Percentiles rank a stretch among this genome's conserved stretches.
These are phyloP conservation scores for Cetraspora pellucida DNA, from an alignment of 192 early-diverging fungal genomes.

Conservation along the genomic window DNA sequence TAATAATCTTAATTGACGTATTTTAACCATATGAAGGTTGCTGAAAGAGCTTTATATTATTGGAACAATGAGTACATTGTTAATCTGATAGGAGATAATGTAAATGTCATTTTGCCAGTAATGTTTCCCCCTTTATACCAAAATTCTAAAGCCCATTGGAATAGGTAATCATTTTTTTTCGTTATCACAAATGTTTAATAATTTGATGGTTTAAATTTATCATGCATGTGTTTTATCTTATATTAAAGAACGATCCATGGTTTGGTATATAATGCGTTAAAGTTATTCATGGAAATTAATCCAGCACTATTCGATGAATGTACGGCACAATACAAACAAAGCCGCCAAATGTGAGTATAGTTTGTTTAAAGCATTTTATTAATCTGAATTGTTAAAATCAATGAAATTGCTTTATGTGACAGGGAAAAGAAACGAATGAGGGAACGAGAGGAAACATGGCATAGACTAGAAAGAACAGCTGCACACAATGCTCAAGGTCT, in stretches of 20 bases:
- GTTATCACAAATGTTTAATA: constrained; percentile 18
- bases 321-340: constrained; percentile 88
- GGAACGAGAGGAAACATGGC: constrained; percentile 82
- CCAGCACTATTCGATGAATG: constrained; percentile 97
- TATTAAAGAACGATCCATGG: constrained; percentile 87
- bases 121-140: constrained; percentile 93
- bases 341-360: constrained; percentile 75
- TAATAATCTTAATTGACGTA: constrained; percentile 5
- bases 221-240: constrained; percentile 3
- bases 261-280: constrained; percentile 95
- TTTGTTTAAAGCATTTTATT: neutral
- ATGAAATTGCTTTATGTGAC: constrained; percentile 1
- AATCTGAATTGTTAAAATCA: neutral
- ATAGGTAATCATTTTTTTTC: constrained; percentile 60
- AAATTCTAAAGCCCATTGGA: constrained; percentile 98
- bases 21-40: constrained; percentile 62
- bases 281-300: constrained; percentile 96
- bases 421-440: constrained; percentile 83
- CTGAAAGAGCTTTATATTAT: constrained; percentile 95
- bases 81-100: constrained; percentile 93
- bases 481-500: constrained; percentile 42
- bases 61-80: constrained; percentile 99
- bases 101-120: constrained; percentile 88
- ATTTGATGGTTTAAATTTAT: constrained; percentile 13
- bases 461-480: constrained; percentile 64